Percentiles rank a stretch among this genome's conserved stretches.
phyloP scores from a whole-genome alignment of 2,329 filamentous ascomycete species.

The Trichophyton simii region DNA sequence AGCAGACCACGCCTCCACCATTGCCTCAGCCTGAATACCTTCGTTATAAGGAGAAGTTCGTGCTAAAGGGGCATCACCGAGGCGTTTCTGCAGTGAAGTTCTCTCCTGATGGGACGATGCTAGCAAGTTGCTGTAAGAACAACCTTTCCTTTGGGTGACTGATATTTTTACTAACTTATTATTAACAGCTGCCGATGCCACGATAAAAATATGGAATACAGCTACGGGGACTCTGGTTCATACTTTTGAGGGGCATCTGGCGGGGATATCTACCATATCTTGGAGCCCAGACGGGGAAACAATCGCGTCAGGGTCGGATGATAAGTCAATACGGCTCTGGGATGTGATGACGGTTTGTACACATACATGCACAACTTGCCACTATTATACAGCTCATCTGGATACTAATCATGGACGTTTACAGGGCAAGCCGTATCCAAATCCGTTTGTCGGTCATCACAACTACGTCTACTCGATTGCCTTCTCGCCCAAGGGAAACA shows the following conservation, averaged over 20 bases:
- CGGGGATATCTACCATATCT: constrained; percentile 81
- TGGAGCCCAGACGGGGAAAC: constrained; percentile 85
- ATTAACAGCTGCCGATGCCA: constrained; percentile 60
- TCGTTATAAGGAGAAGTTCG: constrained; percentile 56
- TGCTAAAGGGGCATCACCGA: constrained; percentile 63
- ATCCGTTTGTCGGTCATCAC: constrained; percentile 68
- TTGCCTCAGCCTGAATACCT: constrained; percentile 44
- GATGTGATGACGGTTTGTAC: constrained; percentile 46
- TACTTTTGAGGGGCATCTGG: constrained; percentile 84
- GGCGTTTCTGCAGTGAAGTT: constrained; percentile 78
- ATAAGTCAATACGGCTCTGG: constrained; percentile 93
- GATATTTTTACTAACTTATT: constrained; percentile 9
- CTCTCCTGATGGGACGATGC: constrained; percentile 78
- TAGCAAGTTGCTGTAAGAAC: constrained; percentile 63
- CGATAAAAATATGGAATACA: constrained; percentile 83
- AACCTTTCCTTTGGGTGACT: constrained; percentile 1
- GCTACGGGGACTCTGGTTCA: constrained; percentile 66
- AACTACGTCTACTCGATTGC: constrained; percentile 92
- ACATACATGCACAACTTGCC: background rate
- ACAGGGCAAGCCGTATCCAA: constrained; percentile 45
- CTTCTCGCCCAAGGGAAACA: constrained; percentile 96
- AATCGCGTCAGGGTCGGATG: constrained; percentile 82
- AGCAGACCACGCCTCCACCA: constrained; percentile 26
- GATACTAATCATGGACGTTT: background rate
- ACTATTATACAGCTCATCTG: background rate